Percentiles rank a stretch among this genome's conserved stretches.
Conservation (phyloP, 495 filamentous ascomycete genomes). For the Jackrogersella multiformis region DNA sequence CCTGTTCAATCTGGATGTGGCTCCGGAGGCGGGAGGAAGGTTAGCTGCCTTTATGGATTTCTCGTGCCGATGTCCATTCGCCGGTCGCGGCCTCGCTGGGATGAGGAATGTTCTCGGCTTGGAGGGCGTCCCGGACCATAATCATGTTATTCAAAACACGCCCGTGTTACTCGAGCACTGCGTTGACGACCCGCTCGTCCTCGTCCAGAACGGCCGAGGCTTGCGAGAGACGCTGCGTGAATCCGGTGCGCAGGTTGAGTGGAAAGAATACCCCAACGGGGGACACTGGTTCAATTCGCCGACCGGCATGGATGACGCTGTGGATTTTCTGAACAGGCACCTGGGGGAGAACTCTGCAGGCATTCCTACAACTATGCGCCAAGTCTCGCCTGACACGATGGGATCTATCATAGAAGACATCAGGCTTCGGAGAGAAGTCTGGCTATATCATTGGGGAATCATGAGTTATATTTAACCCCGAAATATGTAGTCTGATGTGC, state of each 20-base stretch:
- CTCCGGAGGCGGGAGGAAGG: conserved; percentile 19
- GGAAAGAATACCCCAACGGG: conserved; percentile 61
- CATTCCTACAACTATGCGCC: neutral
- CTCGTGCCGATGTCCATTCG: conserved; percentile 65
- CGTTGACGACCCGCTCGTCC: conserved; percentile 60
- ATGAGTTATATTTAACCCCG: too few relatives aligned
- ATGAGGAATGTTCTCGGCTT: conserved; percentile 43
- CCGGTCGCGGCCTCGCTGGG: conserved; percentile 38
- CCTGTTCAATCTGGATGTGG: conserved; percentile 51
- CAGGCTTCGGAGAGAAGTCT: neutral
- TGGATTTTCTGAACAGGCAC: conserved; percentile 51
- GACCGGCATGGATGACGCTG: conserved; percentile 60
- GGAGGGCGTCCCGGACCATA: conserved; percentile 20
- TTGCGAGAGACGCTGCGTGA: conserved; percentile 50
- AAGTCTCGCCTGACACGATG: conserved; percentile 3
- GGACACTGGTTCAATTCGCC: conserved; percentile 66
- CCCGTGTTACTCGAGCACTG: conserved; percentile 66
- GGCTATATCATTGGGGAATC: too few relatives aligned
- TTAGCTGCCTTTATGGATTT: conserved; percentile 62
- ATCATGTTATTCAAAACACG: conserved; percentile 43
- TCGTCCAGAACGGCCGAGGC: conserved; percentile 52
- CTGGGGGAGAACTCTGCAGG: neutral
- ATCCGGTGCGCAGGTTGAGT: conserved; percentile 58
- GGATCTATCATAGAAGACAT: conserved; percentile 14
- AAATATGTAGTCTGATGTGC: too few relatives aligned